Evolutionary conservation across 345 rosid species (phyloP), one percentile per base, ranked within the genome.

Genomic region (Mallotus nudiflorus): DNA sequence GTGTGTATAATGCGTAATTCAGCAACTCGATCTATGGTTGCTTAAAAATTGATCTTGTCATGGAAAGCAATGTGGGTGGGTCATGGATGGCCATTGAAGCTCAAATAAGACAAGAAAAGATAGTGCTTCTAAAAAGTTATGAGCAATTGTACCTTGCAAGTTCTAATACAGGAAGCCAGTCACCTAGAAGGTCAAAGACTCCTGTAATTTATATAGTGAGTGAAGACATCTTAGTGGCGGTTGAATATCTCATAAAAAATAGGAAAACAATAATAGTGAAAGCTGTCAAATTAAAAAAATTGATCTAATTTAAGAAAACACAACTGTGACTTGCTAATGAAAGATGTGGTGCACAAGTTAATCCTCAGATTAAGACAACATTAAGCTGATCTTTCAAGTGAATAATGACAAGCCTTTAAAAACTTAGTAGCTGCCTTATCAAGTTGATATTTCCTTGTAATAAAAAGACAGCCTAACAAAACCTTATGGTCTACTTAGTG

Each of bases 391-490:
- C 66, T 68, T 44, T 71, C 72, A 61, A 65, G 63, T 28, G 56
- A 48, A 67, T 27, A 66, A 74, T 51, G 57, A 71, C 56, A 64
- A 65, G 66, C 69, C 62, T 56, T 29, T 51, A 16, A 29, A 55
- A 51, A 28, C 44, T 57, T 62, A 28, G 18, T 29, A 20, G 65
- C 53, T 50, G 73, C 68, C 50, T 25, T 71, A 29, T 80, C 55
- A 25, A 3, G 62, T 37, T 10, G 58, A 65, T 51, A 13, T 28
- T 58, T 46, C 40, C 70, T 20, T 65, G 35, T 15, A 65, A 40
- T 68, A 57, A 65, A 65, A 62, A 52, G 44, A 72, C 60, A 25
- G 42, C 39, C 13, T 24, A 33, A 42, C 44, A 9, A 52, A 69
- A 59, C 61, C 58, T 53, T 57, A 35, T 31, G 19, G 66, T 62